Conservation (phyloP, 179 eudicot genomes). For the Vitellaria paradoxa region DNA sequence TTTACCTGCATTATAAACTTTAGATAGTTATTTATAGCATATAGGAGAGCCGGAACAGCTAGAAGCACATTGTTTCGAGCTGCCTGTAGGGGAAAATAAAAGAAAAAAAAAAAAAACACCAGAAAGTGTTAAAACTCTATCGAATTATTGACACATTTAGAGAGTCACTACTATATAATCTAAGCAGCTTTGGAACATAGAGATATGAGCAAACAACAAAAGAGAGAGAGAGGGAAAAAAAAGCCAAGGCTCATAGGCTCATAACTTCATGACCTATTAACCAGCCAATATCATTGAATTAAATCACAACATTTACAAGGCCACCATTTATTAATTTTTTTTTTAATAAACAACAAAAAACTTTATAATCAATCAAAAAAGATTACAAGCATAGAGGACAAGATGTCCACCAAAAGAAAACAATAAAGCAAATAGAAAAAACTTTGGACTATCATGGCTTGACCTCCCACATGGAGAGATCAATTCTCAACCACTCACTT, state of each 20-base stretch:
- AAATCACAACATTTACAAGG: background rate
- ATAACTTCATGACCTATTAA: background rate
- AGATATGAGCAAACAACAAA: background rate
- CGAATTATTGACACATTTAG: background rate
- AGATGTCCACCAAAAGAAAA: no score
- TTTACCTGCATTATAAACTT: conserved; percentile 62
- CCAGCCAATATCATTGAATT: background rate
- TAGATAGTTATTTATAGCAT: conserved; percentile 59
- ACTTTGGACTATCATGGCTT: no score
- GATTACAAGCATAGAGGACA: background rate
- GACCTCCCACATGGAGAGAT: no score
- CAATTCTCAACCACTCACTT: background rate
- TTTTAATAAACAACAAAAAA: no score
- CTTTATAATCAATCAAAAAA: no score
- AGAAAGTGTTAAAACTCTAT: background rate
- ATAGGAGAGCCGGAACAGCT: conserved; percentile 55
- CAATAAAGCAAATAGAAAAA: no score
- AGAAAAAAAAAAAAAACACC: background rate
- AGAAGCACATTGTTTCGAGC: conserved; percentile 58
- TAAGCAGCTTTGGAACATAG: background rate
- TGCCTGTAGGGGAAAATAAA: conserved; percentile 34
- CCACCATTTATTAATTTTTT: no score
- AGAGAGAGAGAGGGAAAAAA: background rate
- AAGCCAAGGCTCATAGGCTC: background rate
- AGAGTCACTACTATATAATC: background rate